These are phyloP conservation scores for Byssochlamys sp. DNA, from an alignment of 2,329 filamentous ascomycete species.

Conservation along the genomic window DNA sequence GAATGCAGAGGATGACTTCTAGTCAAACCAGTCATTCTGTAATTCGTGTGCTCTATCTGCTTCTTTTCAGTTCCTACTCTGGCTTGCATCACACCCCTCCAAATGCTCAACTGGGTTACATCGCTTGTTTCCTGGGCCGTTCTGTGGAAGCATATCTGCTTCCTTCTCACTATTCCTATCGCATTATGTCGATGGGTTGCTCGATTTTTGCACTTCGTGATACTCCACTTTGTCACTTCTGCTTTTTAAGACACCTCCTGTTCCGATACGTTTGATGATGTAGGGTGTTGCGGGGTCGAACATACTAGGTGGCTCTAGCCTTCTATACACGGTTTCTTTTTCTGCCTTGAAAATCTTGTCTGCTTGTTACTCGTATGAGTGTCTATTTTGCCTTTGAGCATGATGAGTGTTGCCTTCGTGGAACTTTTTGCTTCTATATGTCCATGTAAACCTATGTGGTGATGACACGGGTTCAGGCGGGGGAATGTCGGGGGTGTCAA, in stretches of 20 bases:
- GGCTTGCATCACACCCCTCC: not conserved
- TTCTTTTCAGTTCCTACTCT: not conserved
- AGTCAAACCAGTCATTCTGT: not conserved
- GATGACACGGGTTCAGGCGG: not conserved
- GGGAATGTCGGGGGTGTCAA: not conserved
- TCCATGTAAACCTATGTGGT: slow-evolving; percentile 2
- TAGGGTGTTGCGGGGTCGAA: not conserved
- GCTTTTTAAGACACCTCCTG: not conserved
- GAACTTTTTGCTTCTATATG: slow-evolving; percentile 5
- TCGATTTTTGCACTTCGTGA: not conserved
- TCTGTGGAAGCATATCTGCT: not conserved
- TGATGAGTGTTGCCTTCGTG: slow-evolving; percentile 1
- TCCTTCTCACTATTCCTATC: not conserved
- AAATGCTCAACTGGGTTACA: not conserved
- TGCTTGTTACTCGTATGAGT: not conserved
- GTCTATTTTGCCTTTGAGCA: slow-evolving; percentile 2
- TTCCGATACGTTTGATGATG: not conserved
- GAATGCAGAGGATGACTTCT: slow-evolving; percentile 5
- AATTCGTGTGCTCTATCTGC: not conserved
- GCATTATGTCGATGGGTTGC: not conserved
- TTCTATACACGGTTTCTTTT: slow-evolving; percentile 4
- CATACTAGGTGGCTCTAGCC: not conserved
- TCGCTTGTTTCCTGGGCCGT: not conserved
- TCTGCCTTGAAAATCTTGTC: not conserved
- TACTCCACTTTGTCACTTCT: not conserved